Base-by-base conservation (phyloP, 225 moss, liverwort and hornwort species). In the Physcomitrium patens region DNA sequence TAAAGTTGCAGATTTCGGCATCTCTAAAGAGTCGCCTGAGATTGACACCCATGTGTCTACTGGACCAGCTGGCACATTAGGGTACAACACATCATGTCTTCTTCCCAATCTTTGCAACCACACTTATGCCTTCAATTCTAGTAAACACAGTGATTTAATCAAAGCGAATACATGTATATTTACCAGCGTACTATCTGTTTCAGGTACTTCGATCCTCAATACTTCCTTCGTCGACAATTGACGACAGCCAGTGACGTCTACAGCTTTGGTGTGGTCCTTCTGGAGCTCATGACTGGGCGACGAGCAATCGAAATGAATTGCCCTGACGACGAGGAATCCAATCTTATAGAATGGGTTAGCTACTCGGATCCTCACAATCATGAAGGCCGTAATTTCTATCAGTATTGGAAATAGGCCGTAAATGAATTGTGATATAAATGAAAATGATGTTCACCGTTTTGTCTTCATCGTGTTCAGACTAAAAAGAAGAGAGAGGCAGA, bases 1-100 rank as follows among this genome's bases (percentile, higher is more conserved):
- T 7, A 94, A 94, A 76, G 81, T 94, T 12, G 83, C 88, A 1
- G 94, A 94, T 73, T 94, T 90, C 12, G 88, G 92, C 65, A 94
- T 94, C 72, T 81, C 87, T 65, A 87, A 84, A 57, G 87, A 81
- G 60, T 87, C 87, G 17, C 74, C 77, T 0, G 77, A 79, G 60
- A 58, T 77, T 26, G 70, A 51, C 19, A 87, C 87, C 26, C 87
- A 87, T 73, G 79, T 87, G 27, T 87, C 87, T 52, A 84, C 87
- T 1, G 22, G 57, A 9, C 82, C 81, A 58, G 87, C 87, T 18
- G 87, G 82, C 63, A 84, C 87, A 57, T 81, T 82, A 52, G 87
- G 87, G 83, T 84, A 79, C 12, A 44, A 47, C 51, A 19, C 3
- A 12, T 62, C 19, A 16, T 15, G 60, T 37, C 48, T 56, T 46